Evolutionary conservation across 176 grass and related monocot species (phyloP).

Genomic region (Calamus simplicifolius): DNA sequence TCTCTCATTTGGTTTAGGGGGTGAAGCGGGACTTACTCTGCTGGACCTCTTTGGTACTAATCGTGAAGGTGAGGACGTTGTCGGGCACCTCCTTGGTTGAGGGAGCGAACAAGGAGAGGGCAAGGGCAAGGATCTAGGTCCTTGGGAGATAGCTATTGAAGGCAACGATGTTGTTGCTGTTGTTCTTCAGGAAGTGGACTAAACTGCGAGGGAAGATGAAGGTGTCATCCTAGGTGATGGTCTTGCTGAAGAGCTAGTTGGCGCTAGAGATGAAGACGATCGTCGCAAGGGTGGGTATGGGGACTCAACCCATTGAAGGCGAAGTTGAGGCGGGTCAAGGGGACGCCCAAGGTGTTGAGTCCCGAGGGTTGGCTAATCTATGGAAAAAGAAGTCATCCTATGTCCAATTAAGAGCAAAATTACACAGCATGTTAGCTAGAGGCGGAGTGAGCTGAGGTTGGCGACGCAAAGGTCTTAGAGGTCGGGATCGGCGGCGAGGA

Average conservation of each 20-base stretch:
- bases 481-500: conserved; percentile 33
- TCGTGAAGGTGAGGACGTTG: conserved; percentile 52
- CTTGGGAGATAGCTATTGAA: conserved; percentile 83
- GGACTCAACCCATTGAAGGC: conserved; percentile 44
- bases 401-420: neutral
- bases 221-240: conserved; percentile 33
- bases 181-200: conserved; percentile 82
- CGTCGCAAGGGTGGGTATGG: conserved; percentile 71
- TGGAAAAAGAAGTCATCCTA: conserved; percentile 60
- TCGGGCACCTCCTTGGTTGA: conserved; percentile 20
- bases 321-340: conserved; percentile 66
- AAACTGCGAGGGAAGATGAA: conserved; percentile 70
- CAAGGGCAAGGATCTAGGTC: conserved; percentile 42
- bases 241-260: conserved; percentile 51
- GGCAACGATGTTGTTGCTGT: no score
- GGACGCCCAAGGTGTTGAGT: conserved; percentile 67
- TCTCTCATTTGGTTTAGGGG: conserved; percentile 21
- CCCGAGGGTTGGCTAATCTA: conserved; percentile 30
- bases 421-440: neutral
- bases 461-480: conserved; percentile 72
- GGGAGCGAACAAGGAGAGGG: conserved; percentile 44
- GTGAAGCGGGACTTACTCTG: conserved; percentile 41
- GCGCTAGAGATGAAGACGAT: conserved; percentile 53
- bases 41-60: conserved; percentile 19
- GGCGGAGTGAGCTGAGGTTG: conserved; percentile 11